These are phyloP conservation scores for Tolypocladium tundrense DNA, from an alignment of 2,329 filamentous ascomycete species.

Conservation along the genomic window DNA sequence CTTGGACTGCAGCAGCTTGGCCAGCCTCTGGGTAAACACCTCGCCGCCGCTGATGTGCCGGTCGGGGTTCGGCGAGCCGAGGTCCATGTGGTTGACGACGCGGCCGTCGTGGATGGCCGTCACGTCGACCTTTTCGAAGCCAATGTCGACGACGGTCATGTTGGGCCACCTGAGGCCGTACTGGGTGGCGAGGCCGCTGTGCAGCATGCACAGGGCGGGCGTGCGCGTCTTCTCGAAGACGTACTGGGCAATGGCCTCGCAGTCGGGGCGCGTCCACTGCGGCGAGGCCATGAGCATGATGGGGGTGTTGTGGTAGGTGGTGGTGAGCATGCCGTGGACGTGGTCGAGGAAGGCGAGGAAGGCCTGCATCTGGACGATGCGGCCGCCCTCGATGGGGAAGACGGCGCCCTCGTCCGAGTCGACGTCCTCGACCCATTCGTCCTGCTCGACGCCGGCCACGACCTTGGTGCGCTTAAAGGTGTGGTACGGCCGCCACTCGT, in stretches of 20 bases:
- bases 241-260: slow-evolving; percentile 82
- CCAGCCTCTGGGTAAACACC: slow-evolving; percentile 66
- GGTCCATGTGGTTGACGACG: slow-evolving; percentile 57
- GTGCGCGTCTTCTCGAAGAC: slow-evolving; percentile 97
- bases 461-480: slow-evolving; percentile 56
- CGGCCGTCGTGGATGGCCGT: slow-evolving; percentile 80
- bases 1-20: slow-evolving; percentile 52
- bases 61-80: slow-evolving; percentile 42
- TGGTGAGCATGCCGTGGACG: slow-evolving; percentile 79
- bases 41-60: slow-evolving; percentile 66
- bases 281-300: slow-evolving; percentile 85
- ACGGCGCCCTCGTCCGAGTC: slow-evolving; percentile 82
- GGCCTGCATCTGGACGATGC: slow-evolving; percentile 81
- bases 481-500: slow-evolving; percentile 65
- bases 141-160: slow-evolving; percentile 84
- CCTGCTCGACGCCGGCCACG: slow-evolving; percentile 38
- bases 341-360: slow-evolving; percentile 92
- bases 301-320: slow-evolving; percentile 91
- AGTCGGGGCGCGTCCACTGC: slow-evolving; percentile 80
- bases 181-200: slow-evolving; percentile 77
- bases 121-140: slow-evolving; percentile 84
- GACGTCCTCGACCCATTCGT: slow-evolving; percentile 79
- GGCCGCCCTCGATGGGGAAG: slow-evolving; percentile 73
- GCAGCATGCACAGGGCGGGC: slow-evolving; percentile 81
- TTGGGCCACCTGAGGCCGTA: slow-evolving; percentile 69